Conservation (phyloP, 2,329 filamentous ascomycete genomes). For the Orbilia blumenaviensis region DNA sequence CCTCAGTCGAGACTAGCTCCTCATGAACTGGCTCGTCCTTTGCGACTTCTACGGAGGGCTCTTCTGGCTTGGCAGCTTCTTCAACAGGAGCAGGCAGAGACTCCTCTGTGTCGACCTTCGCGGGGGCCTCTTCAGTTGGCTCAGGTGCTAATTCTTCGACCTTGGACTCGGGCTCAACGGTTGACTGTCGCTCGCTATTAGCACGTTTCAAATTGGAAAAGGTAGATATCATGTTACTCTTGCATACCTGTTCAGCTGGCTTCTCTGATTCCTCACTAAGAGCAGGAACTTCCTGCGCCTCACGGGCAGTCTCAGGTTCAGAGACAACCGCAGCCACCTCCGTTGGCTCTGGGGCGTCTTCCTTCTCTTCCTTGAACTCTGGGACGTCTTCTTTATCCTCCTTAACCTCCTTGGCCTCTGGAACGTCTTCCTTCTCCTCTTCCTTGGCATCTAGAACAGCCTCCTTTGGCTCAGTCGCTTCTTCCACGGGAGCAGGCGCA, state of each 20-base stretch:
- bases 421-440: conserved; percentile 8
- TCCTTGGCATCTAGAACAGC: neutral
- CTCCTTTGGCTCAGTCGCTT: neutral
- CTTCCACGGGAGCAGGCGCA: neutral
- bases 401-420: too few species aligned
- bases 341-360: neutral
- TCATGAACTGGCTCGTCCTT: neutral
- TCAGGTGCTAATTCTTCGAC: neutral
- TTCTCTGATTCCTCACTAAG: conserved; percentile 8
- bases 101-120: conserved; percentile 14
- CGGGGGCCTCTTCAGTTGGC: neutral
- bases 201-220: neutral
- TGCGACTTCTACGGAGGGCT: neutral
- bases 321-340: neutral
- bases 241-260: conserved; percentile 22
- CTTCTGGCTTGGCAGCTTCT: conserved; percentile 11
- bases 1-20: neutral
- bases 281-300: conserved; percentile 6
- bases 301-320: conserved; percentile 4
- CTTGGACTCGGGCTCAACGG: conserved; percentile 10
- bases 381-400: neutral
- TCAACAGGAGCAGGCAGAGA: neutral
- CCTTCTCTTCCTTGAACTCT: conserved; percentile 2
- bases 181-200: neutral
- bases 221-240: neutral